phyloP scores from a whole-genome alignment of 805 yeast species.

The Metschnikowia peoriensis region DNA sequence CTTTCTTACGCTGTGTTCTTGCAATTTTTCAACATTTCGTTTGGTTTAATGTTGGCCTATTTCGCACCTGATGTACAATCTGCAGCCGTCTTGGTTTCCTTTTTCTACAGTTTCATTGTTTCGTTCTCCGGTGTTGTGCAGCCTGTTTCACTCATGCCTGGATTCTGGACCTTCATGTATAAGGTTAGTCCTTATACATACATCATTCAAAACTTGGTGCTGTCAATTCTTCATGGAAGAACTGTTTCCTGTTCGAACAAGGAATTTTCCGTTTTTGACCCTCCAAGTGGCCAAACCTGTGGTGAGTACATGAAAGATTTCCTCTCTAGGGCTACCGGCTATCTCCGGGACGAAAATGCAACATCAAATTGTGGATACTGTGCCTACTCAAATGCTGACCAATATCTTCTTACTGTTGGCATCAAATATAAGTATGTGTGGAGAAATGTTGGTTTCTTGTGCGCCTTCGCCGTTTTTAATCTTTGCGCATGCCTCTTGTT shows the following conservation, averaged over 20 bases:
- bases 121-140: conserved; percentile 56
- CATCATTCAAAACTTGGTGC: conserved; percentile 53
- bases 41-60: conserved; percentile 52
- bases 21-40: conserved; percentile 38
- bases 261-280: conserved; percentile 50
- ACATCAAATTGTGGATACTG: conserved; percentile 17
- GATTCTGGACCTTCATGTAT: conserved; percentile 50
- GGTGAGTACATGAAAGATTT: conserved; percentile 12
- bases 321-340: conserved; percentile 10
- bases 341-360: conserved; percentile 12
- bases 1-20: conserved; percentile 47
- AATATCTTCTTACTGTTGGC: conserved; percentile 10
- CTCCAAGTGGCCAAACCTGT: conserved; percentile 36
- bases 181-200: conserved; percentile 48
- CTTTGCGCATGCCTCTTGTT: conserved; percentile 12
- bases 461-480: conserved; percentile 15
- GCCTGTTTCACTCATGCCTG: conserved; percentile 43
- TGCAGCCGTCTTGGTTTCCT: conserved; percentile 58
- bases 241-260: conserved; percentile 44
- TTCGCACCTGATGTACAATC: conserved; percentile 65
- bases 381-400: conserved; percentile 10
- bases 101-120: conserved; percentile 56
- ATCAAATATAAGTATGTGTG: conserved; percentile 14
- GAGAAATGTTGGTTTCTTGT: conserved; percentile 17
- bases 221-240: conserved; percentile 43